Base-by-base conservation (phyloP, 169 alveolate species). In the Cryptosporidium muris region DNA sequence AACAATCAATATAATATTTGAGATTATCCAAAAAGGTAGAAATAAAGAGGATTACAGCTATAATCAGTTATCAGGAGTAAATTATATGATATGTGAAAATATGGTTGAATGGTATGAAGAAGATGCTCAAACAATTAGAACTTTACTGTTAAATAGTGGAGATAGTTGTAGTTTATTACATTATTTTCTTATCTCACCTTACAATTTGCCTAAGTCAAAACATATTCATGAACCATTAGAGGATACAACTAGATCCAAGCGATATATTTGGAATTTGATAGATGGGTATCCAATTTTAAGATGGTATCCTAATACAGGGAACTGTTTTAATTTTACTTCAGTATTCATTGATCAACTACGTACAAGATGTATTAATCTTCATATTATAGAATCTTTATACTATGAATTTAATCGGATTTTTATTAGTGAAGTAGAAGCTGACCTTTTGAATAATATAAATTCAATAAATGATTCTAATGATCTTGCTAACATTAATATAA, bases 51-150 rank as follows among this genome's bases (percentile, higher is more conserved):
- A 25, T 25, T 25, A 25, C 25, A 25, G 25, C 25, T 25, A 25
- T 25, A 25, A 25, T 25, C 25, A 25, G 25, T 25, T 25, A 25
- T 25, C 25, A 25, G 25, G 25, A 43, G 3, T 74, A 34, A 74
- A 74, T 37, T 74, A 74, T 48, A 74, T 74, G 67, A 36, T 74
- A 58, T 74, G 85, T 48, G 85, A 74, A 12, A 40, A 74, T 37
- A 45, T 74, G n/a, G 42, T 74, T 36, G 85, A 74, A 16, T 74
- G 85, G 85, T 43, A 45, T 12, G 85, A 74, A 12, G 85, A 74
- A 14, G 85, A 74, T 43, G 67, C 16, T n/a, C 68, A 58, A 25
- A n/a, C 60, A 11, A 74, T 74, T 2, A 14, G 38, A 9, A 74
- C 48, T 14, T 16, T 74, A 51, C 60, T 74, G 45, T 66, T 58